Percentiles rank a stretch among this genome's conserved stretches.
Evolutionary conservation across 1,284 basidiomycete genomes (phyloP).

Genomic region (Fomitopsis pinicola): DNA sequence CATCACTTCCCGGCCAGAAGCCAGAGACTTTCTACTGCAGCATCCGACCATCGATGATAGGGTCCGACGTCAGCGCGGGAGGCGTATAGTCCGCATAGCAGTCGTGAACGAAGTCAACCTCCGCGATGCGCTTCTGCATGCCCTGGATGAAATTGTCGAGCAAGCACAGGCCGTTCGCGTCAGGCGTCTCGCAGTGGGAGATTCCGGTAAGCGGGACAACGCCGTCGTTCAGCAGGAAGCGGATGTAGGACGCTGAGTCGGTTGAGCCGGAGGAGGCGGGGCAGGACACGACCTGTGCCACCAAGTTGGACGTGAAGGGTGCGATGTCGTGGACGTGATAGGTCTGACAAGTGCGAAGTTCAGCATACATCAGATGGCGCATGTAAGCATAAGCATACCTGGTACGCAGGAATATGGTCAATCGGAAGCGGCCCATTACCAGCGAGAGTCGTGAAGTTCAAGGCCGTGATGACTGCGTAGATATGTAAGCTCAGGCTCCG

Average conservation of each 20-base stretch:
- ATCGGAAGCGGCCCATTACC: conserved; percentile 51
- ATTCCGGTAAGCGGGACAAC: conserved; percentile 50
- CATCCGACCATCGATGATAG: conserved; percentile 17
- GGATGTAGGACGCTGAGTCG: conserved; percentile 38
- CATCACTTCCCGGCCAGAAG: too few relatives aligned
- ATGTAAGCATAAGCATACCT: conserved; percentile 26
- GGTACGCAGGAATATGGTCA: conserved; percentile 51
- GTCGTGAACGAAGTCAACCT: conserved; percentile 20
- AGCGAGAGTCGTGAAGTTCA: conserved; percentile 60
- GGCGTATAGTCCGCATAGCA: conserved; percentile 21
- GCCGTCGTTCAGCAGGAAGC: conserved; percentile 54
- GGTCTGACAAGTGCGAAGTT: conserved; percentile 27
- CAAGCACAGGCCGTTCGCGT: conserved; percentile 21
- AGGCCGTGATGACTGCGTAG: conserved; percentile 44
- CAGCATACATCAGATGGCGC: background rate
- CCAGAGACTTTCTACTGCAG: background rate
- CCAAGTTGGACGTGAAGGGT: conserved; percentile 54
- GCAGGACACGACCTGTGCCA: conserved; percentile 61
- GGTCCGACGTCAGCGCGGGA: conserved; percentile 11
- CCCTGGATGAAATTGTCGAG: conserved; percentile 18
- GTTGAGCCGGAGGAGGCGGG: conserved; percentile 23
- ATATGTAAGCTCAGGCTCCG: background rate
- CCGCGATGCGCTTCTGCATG: conserved; percentile 21
- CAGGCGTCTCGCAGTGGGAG: conserved; percentile 15
- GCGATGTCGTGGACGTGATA: conserved; percentile 42